These are phyloP conservation scores for Chlorociboria aeruginascens DNA, from an alignment of 495 filamentous ascomycete species.

Conservation along the genomic window DNA sequence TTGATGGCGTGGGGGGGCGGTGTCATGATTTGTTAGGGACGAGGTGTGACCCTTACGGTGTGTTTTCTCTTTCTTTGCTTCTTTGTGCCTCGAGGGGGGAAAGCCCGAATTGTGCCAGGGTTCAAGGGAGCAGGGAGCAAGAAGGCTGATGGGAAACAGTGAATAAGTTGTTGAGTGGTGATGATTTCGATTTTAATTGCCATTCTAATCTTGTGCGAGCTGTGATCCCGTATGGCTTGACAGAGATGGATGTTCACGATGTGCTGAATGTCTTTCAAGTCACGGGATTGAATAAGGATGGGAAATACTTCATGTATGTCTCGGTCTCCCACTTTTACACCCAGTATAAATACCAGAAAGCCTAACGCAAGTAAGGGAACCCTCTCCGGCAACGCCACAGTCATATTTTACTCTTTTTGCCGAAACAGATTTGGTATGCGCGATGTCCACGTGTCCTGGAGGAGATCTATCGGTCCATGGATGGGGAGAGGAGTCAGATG, in stretches of 20 bases:
- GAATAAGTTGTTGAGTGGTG: constrained; percentile 56
- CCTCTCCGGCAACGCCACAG: constrained; percentile 51
- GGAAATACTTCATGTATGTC: constrained; percentile 60
- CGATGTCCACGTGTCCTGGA: constrained; percentile 47
- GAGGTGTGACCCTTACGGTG: constrained; percentile 20
- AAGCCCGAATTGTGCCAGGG: too few species aligned
- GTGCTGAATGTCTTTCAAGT: constrained; percentile 77
- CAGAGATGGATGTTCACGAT: constrained; percentile 66
- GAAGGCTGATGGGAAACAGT: constrained; percentile 23
- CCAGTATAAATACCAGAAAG: too few species aligned
- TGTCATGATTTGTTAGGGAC: constrained; percentile 71
- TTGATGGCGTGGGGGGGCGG: constrained; percentile 40
- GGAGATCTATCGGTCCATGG: constrained; percentile 67
- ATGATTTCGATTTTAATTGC: constrained; percentile 66
- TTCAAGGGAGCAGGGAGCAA: too few species aligned
- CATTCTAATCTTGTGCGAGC: constrained; percentile 70
- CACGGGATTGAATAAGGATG: constrained; percentile 57
- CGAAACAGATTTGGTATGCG: constrained; percentile 63
- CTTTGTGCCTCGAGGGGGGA: too few species aligned
- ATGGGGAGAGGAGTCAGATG: constrained; percentile 52
- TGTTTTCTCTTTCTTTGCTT: background rate
- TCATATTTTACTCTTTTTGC: constrained; percentile 71
- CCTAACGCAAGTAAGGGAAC: constrained; percentile 25
- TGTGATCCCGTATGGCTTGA: constrained; percentile 51
- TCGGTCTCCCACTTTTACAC: background rate